Base-by-base conservation (phyloP, 208 protist genomes). In the Eutreptiella sp. region DNA sequence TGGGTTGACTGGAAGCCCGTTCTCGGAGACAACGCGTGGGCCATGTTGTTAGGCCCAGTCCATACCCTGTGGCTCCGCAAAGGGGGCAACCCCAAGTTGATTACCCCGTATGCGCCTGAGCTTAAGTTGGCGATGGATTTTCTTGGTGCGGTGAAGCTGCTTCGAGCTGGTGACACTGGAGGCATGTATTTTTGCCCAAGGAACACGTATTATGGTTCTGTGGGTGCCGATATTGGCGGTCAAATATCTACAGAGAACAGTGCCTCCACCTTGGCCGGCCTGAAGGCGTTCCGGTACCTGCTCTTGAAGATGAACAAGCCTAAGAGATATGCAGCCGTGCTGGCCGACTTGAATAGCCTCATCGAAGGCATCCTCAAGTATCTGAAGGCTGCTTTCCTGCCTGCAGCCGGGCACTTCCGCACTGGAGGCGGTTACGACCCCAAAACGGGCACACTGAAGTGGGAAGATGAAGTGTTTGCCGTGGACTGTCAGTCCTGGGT, bases 1-100 rank as follows among this genome's bases (percentile, higher is more conserved):
- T 66, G 60, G 60, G 66, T 66, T 33, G 60, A 66, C 11, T 66
- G 26, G 32, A 66, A 66, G 55, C 60, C 60, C n/a, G 33, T 66
- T 4, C 27, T 66, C 9, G 60, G 60, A 4, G 60, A 66, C n/a
- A 66, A 66, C 33, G 60, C 60, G 11, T 66, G 60, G 60, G 60
- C 60, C 7, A 32, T 46, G 16, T 9, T 66, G 7, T 21, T 66
- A 7, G 60, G 60, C 26, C 60, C 60, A 4, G 23, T 57, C 7
- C n/a, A n/a, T n/a, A n/a, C n/a, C n/a, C n/a, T n/a, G n/a, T n/a
- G n/a, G n/a, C 4, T 66, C 11, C 63, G 19, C 7, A 39, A 63
- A 7, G 21, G 24, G 29, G 55, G 55, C 4, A 27, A 4, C 16
- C 23, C 19, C 52, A 34, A 41, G 4, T 41, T 29, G 19, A 66